These are phyloP conservation scores for Tetramitus jugosus DNA, from an alignment of 208 protist species.

Conservation along the genomic window DNA sequence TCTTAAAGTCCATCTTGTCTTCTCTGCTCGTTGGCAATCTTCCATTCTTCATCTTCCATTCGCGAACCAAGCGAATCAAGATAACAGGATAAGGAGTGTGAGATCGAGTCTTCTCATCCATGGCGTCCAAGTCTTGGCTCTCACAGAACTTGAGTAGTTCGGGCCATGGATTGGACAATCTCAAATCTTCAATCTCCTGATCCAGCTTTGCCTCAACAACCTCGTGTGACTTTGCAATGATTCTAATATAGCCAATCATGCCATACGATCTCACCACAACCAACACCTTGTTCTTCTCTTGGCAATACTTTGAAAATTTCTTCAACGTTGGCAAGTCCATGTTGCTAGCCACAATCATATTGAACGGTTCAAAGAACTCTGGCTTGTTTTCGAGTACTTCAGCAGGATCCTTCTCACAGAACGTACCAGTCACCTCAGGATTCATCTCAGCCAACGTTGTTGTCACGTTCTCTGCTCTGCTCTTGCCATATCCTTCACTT, in stretches of 20 bases:
- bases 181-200: background rate
- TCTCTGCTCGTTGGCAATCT: background rate
- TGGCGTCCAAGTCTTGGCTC: background rate
- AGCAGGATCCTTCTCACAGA: background rate
- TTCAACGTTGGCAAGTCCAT: background rate
- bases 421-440: background rate
- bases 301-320: constrained; percentile 11
- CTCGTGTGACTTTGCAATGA: background rate
- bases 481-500: background rate
- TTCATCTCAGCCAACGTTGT: background rate
- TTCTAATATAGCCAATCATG: constrained; percentile 17
- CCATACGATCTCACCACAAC: constrained; percentile 15
- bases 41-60: background rate
- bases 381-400: background rate
- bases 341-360: background rate
- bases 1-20: constrained; percentile 8
- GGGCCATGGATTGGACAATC: background rate
- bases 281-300: background rate
- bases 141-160: background rate
- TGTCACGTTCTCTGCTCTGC: background rate
- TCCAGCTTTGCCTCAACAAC: constrained; percentile 19
- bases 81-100: constrained; percentile 10
- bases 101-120: background rate
- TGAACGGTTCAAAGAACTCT: constrained; percentile 16
- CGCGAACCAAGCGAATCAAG: background rate